Evolutionary conservation across 2,329 filamentous ascomycete species (phyloP).

Genomic region (Ophiostoma novo-ulmi): DNA sequence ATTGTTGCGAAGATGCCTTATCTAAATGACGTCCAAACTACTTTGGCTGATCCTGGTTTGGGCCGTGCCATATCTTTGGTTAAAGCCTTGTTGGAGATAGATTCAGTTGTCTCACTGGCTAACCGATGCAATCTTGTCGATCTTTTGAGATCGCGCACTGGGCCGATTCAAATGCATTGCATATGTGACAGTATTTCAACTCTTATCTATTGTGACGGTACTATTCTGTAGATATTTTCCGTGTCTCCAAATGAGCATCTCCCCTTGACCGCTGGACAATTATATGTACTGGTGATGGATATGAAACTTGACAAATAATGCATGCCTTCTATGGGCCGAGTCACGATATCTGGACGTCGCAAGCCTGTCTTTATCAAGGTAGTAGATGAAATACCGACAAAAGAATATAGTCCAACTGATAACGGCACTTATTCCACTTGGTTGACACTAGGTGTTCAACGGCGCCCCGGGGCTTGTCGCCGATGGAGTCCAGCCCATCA

Average conservation of each 20-base stretch:
- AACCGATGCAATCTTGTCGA: background rate
- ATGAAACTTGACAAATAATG: background rate
- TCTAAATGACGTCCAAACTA: background rate
- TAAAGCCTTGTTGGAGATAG: background rate
- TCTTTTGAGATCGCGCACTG: background rate
- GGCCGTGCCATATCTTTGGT: background rate
- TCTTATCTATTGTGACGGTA: background rate
- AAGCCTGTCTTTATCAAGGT: background rate
- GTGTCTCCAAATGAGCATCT: background rate
- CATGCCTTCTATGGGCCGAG: background rate
- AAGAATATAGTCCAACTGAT: background rate
- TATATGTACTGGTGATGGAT: background rate
- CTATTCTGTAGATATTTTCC: background rate
- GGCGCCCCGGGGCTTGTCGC: background rate
- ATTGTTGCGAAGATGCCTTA: background rate
- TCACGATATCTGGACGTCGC: background rate
- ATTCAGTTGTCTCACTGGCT: background rate
- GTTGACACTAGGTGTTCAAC: background rate
- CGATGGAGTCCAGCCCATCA: conserved; percentile 10
- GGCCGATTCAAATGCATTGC: background rate
- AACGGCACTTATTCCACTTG: background rate
- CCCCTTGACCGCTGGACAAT: too few relatives aligned
- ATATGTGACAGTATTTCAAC: background rate
- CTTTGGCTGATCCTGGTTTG: background rate
- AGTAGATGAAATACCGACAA: background rate